These are phyloP conservation scores for Rhodomyrtus psidioides DNA, from an alignment of 441 rosid species.

Conservation along the genomic window DNA sequence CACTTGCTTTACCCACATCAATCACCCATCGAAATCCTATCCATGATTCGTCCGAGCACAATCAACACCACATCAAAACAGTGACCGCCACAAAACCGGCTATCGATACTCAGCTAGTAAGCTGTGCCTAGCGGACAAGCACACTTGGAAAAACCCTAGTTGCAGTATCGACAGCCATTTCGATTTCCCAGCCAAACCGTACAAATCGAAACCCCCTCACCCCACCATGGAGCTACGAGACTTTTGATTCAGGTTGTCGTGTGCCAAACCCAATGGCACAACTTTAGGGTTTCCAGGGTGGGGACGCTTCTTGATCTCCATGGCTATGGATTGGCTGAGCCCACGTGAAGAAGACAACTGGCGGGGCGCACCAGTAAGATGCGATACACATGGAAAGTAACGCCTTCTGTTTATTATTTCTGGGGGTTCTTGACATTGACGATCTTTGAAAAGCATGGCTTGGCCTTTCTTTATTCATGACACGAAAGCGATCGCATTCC, in stretches of 20 bases:
- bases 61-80: neutral
- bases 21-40: neutral
- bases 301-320: neutral
- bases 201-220: neutral
- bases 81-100: neutral
- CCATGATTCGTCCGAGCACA: neutral
- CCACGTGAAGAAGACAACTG: slow-evolving; percentile 16
- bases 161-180: neutral
- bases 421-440: neutral
- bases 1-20: neutral
- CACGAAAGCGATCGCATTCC: neutral
- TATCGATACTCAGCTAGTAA: neutral
- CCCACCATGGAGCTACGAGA: neutral
- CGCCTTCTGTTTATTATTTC: neutral
- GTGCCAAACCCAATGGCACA: neutral
- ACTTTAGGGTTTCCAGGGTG: neutral
- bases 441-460: neutral
- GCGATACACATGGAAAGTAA: neutral
- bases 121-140: neutral
- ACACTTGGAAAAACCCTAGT: neutral
- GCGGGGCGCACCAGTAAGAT: neutral
- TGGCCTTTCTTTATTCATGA: neutral
- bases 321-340: neutral
- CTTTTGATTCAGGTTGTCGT: neutral
- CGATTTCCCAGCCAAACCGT: neutral